Base-by-base conservation (phyloP, 1,284 basidiomycete species). In the Ceratobasidium sp. region DNA sequence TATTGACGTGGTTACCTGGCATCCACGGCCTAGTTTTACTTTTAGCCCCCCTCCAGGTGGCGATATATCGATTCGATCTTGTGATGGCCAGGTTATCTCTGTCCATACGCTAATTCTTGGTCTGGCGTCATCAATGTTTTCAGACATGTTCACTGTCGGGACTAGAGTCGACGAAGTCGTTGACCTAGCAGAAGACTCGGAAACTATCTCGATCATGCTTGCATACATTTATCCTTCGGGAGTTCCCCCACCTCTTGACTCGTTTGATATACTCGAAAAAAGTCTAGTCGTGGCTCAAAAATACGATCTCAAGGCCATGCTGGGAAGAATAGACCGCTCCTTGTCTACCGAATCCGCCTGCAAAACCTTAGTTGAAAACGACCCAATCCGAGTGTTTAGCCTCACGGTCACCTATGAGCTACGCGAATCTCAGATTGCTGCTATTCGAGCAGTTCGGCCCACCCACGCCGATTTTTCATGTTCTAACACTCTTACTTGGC, bases 31-130 rank as follows among this genome's bases (percentile, higher is more conserved):
- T 26, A 28, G 12, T 15, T 58, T 46, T 28, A 15, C 15, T 26
- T 72, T 73, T 20, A 28, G 20, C n/a, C 71, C 44, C 12, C 71
- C 71, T 39, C 39, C 58, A 2, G 71, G 71, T 12, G 71, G 58
- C 23, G 71, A 73, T 39, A 13, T 63, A 18, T 20, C 23, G 4
- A 23, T 63, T 26, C 33, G 42, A 23, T 49, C 71, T 33, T 44
- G 42, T 15, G 71, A 73, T 51, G 56, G 56, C 44, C 58, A 58
- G 2, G 44, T n/a, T 3, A 49, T 73, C 28, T 15, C 7, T 33
- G 44, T 63, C 28, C 71, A 61, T 23, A 46, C 58, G 10, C 18
- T 73, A 6, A 20, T 63, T 7, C 60, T 73, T 26, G 69, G 46
- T 15, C n/a, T 73, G 23, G 61, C 61, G 9, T 55, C 72, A 13